Base-by-base conservation (phyloP, 345 rosid species). In the Microthlaspi erraticum region DNA sequence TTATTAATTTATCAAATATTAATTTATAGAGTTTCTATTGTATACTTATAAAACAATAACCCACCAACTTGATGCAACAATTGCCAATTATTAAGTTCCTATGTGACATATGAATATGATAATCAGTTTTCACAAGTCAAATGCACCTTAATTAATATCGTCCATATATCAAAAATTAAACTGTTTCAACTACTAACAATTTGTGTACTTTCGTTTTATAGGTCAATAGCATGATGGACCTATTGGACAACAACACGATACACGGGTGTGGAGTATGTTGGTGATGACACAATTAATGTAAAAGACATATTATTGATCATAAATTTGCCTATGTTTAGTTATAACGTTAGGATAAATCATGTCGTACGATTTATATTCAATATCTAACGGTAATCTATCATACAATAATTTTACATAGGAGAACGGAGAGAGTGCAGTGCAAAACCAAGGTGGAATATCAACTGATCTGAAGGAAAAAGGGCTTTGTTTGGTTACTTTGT, bases 401-500 rank as follows among this genome's bases (percentile, higher is more conserved):
- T 44, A 36, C 20, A 6, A 60, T 29, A 32, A 56, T 46, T 11
- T 18, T 49, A 36, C 6, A 64, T 48, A 74, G 78, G 78, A 14
- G 20, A 74, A 51, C 20, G 52, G 60, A 43, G 54, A 51, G 10
- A 14, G 2, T 41, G 54, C 9, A 19, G 64, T 10, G 38, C 45
- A 16, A 62, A 62, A 75, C 18, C 32, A 55, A 68, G 60, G 63
- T 62, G 79, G 45, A 10, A 17, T 75, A 59, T 60, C 78, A 23
- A 14, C 61, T 62, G 75, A 55, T 19, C 64, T 75, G 70, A 39
- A 69, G 66, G 12, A 55, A 33, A 75, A 55, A 55, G 79, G 71
- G 8, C 79, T 69, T 43, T 75, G 79, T 75, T 69, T 75, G 33
- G 79, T 75, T 61, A 75, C 75, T 63, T 36, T 75, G 31, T 75